Percentiles rank a stretch among this genome's conserved stretches.
These are phyloP conservation scores for Talaromyces sp. DNA, from an alignment of 2,329 filamentous ascomycete genomes.

Conservation along the genomic window DNA sequence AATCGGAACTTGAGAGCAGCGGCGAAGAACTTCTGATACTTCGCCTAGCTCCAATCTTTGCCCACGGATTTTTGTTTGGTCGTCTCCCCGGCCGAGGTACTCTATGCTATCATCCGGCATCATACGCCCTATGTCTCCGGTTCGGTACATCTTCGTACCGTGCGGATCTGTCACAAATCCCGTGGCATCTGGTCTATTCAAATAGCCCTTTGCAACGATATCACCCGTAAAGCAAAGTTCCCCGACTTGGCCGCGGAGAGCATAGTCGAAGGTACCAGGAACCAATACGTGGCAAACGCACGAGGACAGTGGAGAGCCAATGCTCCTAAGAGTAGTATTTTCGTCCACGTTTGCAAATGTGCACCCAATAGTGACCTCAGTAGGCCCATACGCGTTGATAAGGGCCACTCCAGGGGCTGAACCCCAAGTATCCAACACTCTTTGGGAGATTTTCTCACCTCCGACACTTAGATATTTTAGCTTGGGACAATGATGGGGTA, in stretches of 20 bases:
- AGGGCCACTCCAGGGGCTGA: constrained; percentile 19
- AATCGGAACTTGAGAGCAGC: constrained; percentile 16
- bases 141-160: constrained; percentile 37
- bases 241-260: constrained; percentile 23
- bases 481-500: constrained; percentile 21
- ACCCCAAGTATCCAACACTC: constrained; percentile 28
- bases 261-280: constrained; percentile 20
- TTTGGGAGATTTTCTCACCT: constrained; percentile 33
- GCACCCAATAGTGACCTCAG: constrained; percentile 31
- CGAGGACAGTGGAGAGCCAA: constrained; percentile 24
- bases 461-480: constrained; percentile 28
- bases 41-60: constrained; percentile 40
- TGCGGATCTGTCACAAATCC: constrained; percentile 17
- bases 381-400: constrained; percentile 32
- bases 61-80: constrained; percentile 38
- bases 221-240: constrained; percentile 27
- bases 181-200: constrained; percentile 24
- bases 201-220: constrained; percentile 25
- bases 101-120: constrained; percentile 29
- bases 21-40: constrained; percentile 28
- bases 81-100: constrained; percentile 30
- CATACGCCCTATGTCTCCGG: constrained; percentile 27
- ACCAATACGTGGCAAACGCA: constrained; percentile 24
- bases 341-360: constrained; percentile 23
- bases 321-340: constrained; percentile 24